Base-by-base conservation (phyloP, 2,329 filamentous ascomycete genomes). In the Colletotrichum higginsianum region DNA sequence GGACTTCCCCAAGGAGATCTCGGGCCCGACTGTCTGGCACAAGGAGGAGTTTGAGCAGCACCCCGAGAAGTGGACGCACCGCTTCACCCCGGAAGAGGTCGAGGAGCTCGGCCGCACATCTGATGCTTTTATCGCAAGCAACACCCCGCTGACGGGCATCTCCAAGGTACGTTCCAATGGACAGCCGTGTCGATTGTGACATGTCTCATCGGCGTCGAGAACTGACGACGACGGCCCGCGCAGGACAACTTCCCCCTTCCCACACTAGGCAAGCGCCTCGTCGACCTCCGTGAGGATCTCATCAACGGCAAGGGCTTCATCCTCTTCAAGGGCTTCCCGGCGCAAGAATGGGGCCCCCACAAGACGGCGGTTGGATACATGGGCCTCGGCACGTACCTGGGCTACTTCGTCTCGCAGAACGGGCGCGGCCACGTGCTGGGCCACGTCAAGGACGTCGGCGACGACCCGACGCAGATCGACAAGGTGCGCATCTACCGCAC, bases 321-420 rank as follows among this genome's bases (percentile, higher is more conserved):
- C 74, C 88, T 97, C 16, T 96, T 97, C 86, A 97, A 96, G 80
- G 91, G 92, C 62, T 92, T 97, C 80, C 94, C 94, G 1, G 93
- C 95, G 1, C 78, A 88, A 53, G 80, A 88, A 82, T 98, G 95
- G 95, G 90, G 92, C 0, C 89, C 90, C 63, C 88, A 90, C 79
- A 97, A 97, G 84, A 93, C 90, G 13, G 94, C 94, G 9, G 91
- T 94, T 13, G 94, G 92, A n/a, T 97, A 97, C 83, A 95, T 97
- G 92, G 95, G 95, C 4, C 87, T 98, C 2, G 92, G 93, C 50
- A 94, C 93, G 6, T 92, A 97, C 80, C 87, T 97, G 12, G 94
- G 95, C 70, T 96, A 97, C 84, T 96, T 96, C 74, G 90, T 97
- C 50, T 93, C 90, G 30, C 95, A 98, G 79, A 97, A 98, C 83